Evolutionary conservation across 2,329 filamentous ascomycete genomes (phyloP).

Genomic region (Ambrosiella xylebori): DNA sequence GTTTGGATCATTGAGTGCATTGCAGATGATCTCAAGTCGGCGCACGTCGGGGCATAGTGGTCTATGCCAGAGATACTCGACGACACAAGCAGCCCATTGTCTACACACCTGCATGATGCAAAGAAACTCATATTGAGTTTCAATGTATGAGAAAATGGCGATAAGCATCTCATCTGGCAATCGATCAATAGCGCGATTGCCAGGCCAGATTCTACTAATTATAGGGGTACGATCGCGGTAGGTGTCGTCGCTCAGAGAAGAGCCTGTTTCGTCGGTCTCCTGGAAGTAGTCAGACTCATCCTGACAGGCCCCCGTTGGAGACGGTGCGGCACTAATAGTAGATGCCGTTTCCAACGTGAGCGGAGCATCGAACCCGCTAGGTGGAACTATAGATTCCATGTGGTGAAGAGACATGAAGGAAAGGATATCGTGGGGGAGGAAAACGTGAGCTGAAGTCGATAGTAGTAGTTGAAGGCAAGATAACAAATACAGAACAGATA

Average conservation of each 20-base stretch:
- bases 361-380: slow-evolving; percentile 4
- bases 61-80: slow-evolving; percentile 87
- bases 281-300: slow-evolving; percentile 90
- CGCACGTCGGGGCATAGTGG: slow-evolving; percentile 78
- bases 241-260: slow-evolving; percentile 60
- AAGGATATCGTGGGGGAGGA: background rate
- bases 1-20: slow-evolving; percentile 52
- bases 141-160: slow-evolving; percentile 73
- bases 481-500: no score
- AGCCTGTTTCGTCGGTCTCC: slow-evolving; percentile 78
- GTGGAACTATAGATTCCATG: background rate
- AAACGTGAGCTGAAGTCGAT: background rate
- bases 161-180: slow-evolving; percentile 93
- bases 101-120: slow-evolving; percentile 90
- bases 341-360: slow-evolving; percentile 21
- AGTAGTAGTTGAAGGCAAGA: no score
- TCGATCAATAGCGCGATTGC: slow-evolving; percentile 57
- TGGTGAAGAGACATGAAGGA: background rate
- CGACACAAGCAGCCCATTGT: slow-evolving; percentile 80
- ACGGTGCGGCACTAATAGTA: slow-evolving; percentile 54
- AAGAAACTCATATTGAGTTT: slow-evolving; percentile 56
- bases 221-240: slow-evolving; percentile 49
- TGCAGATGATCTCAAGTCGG: slow-evolving; percentile 65
- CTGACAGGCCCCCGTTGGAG: slow-evolving; percentile 59
- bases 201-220: slow-evolving; percentile 32